phyloP scores from a whole-genome alignment of 2,329 filamentous ascomycete genomes.

The Penicillium sp. region DNA sequence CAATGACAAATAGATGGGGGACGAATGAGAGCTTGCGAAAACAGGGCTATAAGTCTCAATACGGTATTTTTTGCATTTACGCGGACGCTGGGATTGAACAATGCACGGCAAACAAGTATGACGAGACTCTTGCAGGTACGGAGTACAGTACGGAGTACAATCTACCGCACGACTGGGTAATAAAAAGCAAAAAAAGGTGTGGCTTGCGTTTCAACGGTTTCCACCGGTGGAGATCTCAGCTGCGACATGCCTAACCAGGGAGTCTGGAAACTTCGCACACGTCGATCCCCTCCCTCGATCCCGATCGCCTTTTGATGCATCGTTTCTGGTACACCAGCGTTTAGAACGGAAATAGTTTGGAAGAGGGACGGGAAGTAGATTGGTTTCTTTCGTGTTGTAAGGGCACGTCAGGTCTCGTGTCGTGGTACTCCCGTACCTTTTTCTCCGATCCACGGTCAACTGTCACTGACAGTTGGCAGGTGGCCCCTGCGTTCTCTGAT shows the following conservation, averaged over 20 bases:
- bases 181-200: constrained; percentile 24
- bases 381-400: not conserved
- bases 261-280: constrained; percentile 16
- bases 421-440: constrained; percentile 6
- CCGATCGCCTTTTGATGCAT: constrained; percentile 11
- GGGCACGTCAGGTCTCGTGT: not conserved
- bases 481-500: constrained; percentile 17
- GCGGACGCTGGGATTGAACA: not conserved
- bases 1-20: constrained; percentile 27
- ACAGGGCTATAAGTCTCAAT: not conserved
- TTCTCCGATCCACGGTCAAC: constrained; percentile 16
- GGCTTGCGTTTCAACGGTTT: constrained; percentile 29
- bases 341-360: constrained; percentile 19
- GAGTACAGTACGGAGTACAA: not conserved
- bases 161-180: constrained; percentile 10
- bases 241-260: constrained; percentile 20
- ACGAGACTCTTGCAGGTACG: not conserved
- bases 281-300: constrained; percentile 21
- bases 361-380: constrained; percentile 22
- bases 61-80: not conserved
- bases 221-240: constrained; percentile 21
- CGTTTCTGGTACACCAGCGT: constrained; percentile 12
- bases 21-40: constrained; percentile 12
- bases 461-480: constrained; percentile 26
- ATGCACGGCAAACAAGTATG: not conserved